phyloP scores from a whole-genome alignment of 495 filamentous ascomycete genomes.

The Xylaria scruposa region DNA sequence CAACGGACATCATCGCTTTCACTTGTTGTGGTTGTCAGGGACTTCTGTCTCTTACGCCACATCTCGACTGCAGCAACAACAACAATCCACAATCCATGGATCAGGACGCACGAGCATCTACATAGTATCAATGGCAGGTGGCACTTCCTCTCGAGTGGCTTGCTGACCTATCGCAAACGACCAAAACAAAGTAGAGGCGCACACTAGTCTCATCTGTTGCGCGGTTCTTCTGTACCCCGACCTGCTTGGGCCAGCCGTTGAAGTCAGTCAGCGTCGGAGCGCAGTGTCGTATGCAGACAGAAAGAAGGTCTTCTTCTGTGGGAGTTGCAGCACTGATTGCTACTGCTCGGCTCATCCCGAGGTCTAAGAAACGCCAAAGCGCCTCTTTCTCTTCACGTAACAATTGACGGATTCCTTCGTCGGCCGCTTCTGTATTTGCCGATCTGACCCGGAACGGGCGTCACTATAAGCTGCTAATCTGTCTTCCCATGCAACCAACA shows the following conservation, averaged over 20 bases:
- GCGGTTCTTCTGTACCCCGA: conserved; percentile 17
- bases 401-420: not conserved
- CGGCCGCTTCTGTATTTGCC: conserved; percentile 5
- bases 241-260: conserved; percentile 24
- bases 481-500: not conserved
- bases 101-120: conserved; percentile 11
- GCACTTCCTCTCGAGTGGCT: not conserved
- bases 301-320: not conserved
- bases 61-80: not conserved
- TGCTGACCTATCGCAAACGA: conserved; percentile 7
- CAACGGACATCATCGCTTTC: conserved; percentile 2
- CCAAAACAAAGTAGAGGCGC: not conserved
- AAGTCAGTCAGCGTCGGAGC: conserved; percentile 27
- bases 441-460: conserved; percentile 9
- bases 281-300: conserved; percentile 20
- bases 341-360: conserved; percentile 28
- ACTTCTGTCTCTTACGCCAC: conserved; percentile 17
- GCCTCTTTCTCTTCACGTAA: not conserved
- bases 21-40: conserved; percentile 6
- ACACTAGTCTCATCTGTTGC: conserved; percentile 5
- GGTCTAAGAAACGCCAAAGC: conserved; percentile 17
- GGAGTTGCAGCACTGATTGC: conserved; percentile 10
- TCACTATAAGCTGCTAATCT: conserved; percentile 6
- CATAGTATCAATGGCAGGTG: not conserved
- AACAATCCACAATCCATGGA: not conserved